Evolutionary conservation across 2,329 filamentous ascomycete genomes (phyloP), one percentile per base, ranked within the genome.

Genomic region (Talaromyces sp.): DNA sequence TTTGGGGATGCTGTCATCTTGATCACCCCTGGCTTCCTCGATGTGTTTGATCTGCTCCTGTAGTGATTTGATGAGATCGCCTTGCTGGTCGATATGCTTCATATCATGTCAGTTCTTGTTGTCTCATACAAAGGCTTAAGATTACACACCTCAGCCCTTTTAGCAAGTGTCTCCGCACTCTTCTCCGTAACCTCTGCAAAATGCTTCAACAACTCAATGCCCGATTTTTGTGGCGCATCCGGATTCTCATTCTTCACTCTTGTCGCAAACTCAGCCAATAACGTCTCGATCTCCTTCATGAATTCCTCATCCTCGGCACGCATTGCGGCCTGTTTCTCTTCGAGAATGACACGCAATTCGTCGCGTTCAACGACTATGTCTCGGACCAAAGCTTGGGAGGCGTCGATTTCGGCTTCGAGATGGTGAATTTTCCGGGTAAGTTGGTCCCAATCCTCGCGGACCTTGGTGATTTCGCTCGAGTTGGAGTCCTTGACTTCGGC

Each of bases 171-270:
- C 66, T 80, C 78, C 27, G 77, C 71, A 59, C 80, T 86, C 69
- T 86, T 87, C 75, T 86, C 86, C 66, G 85, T 81, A 47, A 85
- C 81, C 33, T 83, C 83, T n/a, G 80, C 81, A 45, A 81, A 82
- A 68, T 79, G 76, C 63, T 77, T 78, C 22, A 78, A 70, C 49
- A 80, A 73, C 60, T 80, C 76, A 43, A 75, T 71, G 47, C 73
- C 74, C 13, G 77, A 77, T 64, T 78, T 74, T 60, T 78, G 73
- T 11, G 74, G 67, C 35, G 71, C 68, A 45, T 76, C 75, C 2
- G 72, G 69, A 10, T 71, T 70, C 50, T 76, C 72, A 13, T 70
- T 73, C 24, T 71, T 74, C 22, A 75, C 73, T 52, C 74, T 73
- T 27, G 72, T 74, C n/a, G 75, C 74, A 65, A 80, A 74, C 63